phyloP scores from a whole-genome alignment of 2,329 filamentous ascomycete species.

The Penicillium italicum region DNA sequence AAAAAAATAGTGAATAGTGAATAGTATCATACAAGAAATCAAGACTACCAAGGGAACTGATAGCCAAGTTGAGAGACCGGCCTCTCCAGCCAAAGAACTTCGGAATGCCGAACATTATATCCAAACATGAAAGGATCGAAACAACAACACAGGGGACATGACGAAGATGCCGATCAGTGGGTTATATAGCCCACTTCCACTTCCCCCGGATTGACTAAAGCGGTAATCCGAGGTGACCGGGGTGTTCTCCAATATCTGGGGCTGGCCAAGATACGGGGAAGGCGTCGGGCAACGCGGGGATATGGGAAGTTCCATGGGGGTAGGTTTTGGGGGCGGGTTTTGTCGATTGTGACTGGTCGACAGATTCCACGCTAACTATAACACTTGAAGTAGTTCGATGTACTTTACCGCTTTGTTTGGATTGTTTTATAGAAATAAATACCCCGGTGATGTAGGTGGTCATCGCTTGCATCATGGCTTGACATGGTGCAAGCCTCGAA shows the following conservation, averaged over 20 bases:
- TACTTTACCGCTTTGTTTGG: neutral
- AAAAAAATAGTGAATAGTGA: neutral
- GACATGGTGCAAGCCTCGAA: neutral
- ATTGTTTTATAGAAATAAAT: neutral
- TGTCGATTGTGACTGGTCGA: constrained; percentile 6
- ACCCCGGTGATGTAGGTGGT: constrained; percentile 1
- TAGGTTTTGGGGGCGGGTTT: constrained; percentile 15
- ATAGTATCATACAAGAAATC: constrained; percentile 33
- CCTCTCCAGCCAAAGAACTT: constrained; percentile 30
- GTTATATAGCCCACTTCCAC: constrained; percentile 23
- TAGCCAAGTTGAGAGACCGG: constrained; percentile 32
- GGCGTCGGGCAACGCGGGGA: constrained; percentile 17
- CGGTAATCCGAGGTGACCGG: constrained; percentile 24
- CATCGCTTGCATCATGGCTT: constrained; percentile 7
- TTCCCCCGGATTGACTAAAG: constrained; percentile 23
- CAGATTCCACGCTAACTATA: neutral
- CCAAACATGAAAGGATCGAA: constrained; percentile 8
- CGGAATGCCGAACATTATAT: constrained; percentile 28
- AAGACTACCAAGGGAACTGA: constrained; percentile 44
- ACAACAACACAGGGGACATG: constrained; percentile 1
- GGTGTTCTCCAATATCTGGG: constrained; percentile 11
- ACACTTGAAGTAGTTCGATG: neutral
- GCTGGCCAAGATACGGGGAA: constrained; percentile 27
- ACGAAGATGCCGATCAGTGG: constrained; percentile 4
- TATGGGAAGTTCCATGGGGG: constrained; percentile 7